phyloP scores from a whole-genome alignment of 257 asterid species.

The Paulownia fortunei region DNA sequence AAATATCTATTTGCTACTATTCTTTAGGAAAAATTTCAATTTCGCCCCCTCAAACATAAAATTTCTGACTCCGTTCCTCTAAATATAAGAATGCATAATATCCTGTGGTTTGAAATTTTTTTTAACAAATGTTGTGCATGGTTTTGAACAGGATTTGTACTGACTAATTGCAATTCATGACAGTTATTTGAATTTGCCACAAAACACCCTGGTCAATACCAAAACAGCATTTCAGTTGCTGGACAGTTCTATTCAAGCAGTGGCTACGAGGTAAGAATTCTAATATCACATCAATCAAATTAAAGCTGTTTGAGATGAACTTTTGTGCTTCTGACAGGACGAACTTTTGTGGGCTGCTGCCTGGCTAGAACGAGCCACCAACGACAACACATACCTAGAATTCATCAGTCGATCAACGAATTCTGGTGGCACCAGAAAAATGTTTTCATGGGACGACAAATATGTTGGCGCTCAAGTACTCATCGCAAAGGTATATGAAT shows the following conservation, averaged over 20 bases:
- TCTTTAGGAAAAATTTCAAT: too few species aligned
- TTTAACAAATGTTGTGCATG: too few species aligned
- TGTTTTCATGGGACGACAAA: slow-evolving; percentile 78
- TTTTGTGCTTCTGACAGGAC: slow-evolving; percentile 41
- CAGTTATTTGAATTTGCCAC: slow-evolving; percentile 68
- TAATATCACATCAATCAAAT: not conserved
- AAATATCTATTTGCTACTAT: too few species aligned
- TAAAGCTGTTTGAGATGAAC: not conserved
- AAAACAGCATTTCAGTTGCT: slow-evolving; percentile 50
- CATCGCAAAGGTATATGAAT: slow-evolving; percentile 46
- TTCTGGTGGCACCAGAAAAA: slow-evolving; percentile 51
- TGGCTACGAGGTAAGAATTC: slow-evolving; percentile 53
- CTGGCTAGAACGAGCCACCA: slow-evolving; percentile 63
- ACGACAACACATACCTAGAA: slow-evolving; percentile 30
- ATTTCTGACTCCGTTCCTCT: too few species aligned
- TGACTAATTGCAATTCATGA: not conserved
- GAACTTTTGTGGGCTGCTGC: slow-evolving; percentile 75
- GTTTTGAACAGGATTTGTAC: not conserved
- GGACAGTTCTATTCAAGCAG: slow-evolving; percentile 52
- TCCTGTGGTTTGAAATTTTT: too few species aligned
- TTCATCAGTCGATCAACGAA: slow-evolving; percentile 28
- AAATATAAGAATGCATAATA: too few species aligned
- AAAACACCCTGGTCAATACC: slow-evolving; percentile 44
- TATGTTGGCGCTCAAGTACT: slow-evolving; percentile 58
- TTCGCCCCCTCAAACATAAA: too few species aligned